A percentile compares a stretch with the other conserved stretches of the same genome.
Evolutionary conservation across 495 filamentous ascomycete species (phyloP).

Genomic region (Penicillium dipodomyicola): DNA sequence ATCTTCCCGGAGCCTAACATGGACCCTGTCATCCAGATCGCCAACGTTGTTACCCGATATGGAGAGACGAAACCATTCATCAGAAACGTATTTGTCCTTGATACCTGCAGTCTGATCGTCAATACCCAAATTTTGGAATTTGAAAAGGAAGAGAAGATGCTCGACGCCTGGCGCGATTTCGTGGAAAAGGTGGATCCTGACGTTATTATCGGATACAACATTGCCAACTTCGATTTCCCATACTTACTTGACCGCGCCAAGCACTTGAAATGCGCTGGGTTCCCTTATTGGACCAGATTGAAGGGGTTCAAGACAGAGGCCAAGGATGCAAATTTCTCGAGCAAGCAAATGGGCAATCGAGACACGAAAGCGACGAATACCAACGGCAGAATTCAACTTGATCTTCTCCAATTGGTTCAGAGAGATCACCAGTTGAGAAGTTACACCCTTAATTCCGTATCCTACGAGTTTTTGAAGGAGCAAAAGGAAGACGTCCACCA

Average conservation of each 20-base stretch:
- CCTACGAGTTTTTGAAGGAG: slow-evolving; percentile 91
- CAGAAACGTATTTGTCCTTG: slow-evolving; percentile 91
- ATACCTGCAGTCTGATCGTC: slow-evolving; percentile 86
- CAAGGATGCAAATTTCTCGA: slow-evolving; percentile 82
- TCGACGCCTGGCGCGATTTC: slow-evolving; percentile 85
- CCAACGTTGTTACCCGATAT: slow-evolving; percentile 93
- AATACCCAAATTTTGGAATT: slow-evolving; percentile 91
- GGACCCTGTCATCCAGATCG: slow-evolving; percentile 97
- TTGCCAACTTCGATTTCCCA: slow-evolving; percentile 97
- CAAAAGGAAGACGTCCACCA: slow-evolving; percentile 99
- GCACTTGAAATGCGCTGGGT: slow-evolving; percentile 69
- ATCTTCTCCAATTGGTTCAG: slow-evolving; percentile 89
- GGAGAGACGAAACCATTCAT: slow-evolving; percentile 95
- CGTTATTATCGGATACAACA: slow-evolving; percentile 99
- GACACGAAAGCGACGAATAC: slow-evolving; percentile 93
- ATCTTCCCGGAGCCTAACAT: slow-evolving; percentile 90
- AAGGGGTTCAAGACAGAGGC: slow-evolving; percentile 59
- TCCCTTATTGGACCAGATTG: slow-evolving; percentile 83
- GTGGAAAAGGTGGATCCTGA: slow-evolving; percentile 90
- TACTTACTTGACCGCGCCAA: slow-evolving; percentile 90
- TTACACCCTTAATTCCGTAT: slow-evolving; percentile 97
- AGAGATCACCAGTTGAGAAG: slow-evolving; percentile 91
- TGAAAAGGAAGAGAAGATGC: slow-evolving; percentile 76
- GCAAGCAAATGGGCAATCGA: slow-evolving; percentile 98
- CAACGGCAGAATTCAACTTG: slow-evolving; percentile 88